phyloP scores from a whole-genome alignment of 116 monocot genomes.

The Iris pallida region DNA sequence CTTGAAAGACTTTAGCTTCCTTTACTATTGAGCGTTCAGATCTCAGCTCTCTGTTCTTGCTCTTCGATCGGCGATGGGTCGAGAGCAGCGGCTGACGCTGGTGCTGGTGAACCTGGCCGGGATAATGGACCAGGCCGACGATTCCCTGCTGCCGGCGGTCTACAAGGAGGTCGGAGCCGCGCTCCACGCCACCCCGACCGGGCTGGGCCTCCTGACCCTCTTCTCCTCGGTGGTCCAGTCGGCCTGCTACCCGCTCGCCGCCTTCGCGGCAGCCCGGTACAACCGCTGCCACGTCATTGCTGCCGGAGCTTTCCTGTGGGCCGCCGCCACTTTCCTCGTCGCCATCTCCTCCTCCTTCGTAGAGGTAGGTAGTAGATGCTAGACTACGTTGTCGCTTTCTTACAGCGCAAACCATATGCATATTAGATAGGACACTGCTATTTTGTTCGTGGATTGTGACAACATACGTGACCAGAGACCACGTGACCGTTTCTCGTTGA shows the following conservation, averaged over 20 bases:
- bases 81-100: slow-evolving; percentile 49
- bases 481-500: too few species aligned
- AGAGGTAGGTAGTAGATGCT: too few species aligned
- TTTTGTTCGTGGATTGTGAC: too few species aligned
- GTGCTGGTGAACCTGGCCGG: slow-evolving; percentile 74
- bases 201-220: slow-evolving; percentile 75
- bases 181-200: slow-evolving; percentile 49
- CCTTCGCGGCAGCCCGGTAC: slow-evolving; percentile 63
- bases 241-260: slow-evolving; percentile 79
- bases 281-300: slow-evolving; percentile 81
- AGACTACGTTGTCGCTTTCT: too few species aligned
- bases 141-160: slow-evolving; percentile 81
- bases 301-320: slow-evolving; percentile 88
- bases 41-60: too few species aligned
- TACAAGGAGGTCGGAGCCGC: slow-evolving; percentile 80
- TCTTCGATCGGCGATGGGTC: too few species aligned
- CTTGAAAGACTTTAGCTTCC: too few species aligned
- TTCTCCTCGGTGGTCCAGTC: slow-evolving; percentile 81
- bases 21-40: too few species aligned
- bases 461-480: too few species aligned
- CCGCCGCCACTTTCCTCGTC: slow-evolving; percentile 85
- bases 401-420: too few species aligned
- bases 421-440: too few species aligned
- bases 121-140: slow-evolving; percentile 94
- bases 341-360: slow-evolving; percentile 72